A percentile compares a stretch with the other conserved stretches of the same genome.
Evolutionary conservation across 352 stramenopile species (phyloP).

Genomic region (Globisporangium takayamanum): DNA sequence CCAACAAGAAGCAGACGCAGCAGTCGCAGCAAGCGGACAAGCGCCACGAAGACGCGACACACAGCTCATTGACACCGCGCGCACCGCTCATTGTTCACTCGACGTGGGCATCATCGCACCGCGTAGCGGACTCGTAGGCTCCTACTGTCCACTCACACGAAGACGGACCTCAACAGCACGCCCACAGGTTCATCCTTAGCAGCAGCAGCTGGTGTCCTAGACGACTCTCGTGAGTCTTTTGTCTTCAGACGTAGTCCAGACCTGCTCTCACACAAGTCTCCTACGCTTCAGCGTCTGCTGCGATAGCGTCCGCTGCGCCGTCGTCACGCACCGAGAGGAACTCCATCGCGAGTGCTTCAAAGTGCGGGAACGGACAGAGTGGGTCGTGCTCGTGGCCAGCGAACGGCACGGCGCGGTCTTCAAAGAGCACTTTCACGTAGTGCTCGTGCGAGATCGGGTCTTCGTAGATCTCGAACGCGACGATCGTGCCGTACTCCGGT

Average conservation of each 20-base stretch:
- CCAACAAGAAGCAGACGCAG: conserved; percentile 13
- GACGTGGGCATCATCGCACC: conserved; percentile 30
- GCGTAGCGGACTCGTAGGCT: conserved; percentile 1
- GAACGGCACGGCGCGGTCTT: conserved; percentile 42
- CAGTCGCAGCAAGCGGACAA: conserved; percentile 7
- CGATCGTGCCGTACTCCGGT: conserved; percentile 62
- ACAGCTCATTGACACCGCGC: conserved; percentile 16
- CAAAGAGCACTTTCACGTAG: conserved; percentile 58
- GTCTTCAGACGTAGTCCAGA: not conserved
- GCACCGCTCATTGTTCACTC: conserved; percentile 31
- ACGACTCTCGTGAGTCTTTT: not conserved
- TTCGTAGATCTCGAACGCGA: conserved; percentile 70
- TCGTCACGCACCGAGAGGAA: conserved; percentile 30
- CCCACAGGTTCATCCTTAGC: not conserved
- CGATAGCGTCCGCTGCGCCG: not conserved
- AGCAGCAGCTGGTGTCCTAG: not conserved
- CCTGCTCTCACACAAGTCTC: too few species aligned
- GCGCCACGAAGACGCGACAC: conserved; percentile 1
- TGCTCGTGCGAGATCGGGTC: conserved; percentile 31
- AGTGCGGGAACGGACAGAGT: conserved; percentile 56
- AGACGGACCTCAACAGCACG: not conserved
- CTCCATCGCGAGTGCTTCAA: conserved; percentile 42
- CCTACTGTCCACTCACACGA: too few species aligned
- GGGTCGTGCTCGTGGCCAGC: conserved; percentile 44
- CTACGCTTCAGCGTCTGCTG: not conserved